Conservation (phyloP, 208 protist species). For the Herpetomonas samuelpessoai region DNA sequence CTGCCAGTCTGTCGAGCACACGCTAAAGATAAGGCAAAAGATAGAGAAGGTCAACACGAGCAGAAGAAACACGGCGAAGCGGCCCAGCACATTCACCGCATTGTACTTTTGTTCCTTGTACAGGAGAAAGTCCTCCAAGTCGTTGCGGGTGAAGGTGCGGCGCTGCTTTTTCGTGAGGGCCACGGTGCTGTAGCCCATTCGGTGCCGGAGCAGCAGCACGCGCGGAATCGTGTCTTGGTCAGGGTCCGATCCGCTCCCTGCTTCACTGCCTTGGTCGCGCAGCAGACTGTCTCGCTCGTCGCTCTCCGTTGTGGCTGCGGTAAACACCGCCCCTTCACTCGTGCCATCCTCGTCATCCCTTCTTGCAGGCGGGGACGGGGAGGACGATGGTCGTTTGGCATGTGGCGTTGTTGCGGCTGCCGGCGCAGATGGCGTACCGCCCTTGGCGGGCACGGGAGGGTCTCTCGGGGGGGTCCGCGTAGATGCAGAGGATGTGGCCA, state of each 20-base stretch:
- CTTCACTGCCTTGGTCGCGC: background rate
- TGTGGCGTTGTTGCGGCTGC: too few relatives aligned
- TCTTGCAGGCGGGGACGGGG: too few relatives aligned
- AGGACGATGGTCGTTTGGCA: too few relatives aligned
- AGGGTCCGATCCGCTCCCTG: background rate
- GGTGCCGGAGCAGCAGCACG: slow-evolving; percentile 40
- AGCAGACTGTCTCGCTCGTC: background rate
- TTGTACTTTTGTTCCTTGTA: slow-evolving; percentile 87
- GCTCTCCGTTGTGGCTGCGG: background rate
- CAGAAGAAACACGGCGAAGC: slow-evolving; percentile 45
- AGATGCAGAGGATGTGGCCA: too few relatives aligned
- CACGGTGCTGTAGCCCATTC: slow-evolving; percentile 54
- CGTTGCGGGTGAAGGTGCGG: slow-evolving; percentile 19
- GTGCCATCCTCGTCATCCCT: too few relatives aligned
- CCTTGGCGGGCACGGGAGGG: too few relatives aligned
- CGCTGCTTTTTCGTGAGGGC: slow-evolving; percentile 26
- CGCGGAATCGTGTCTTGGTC: slow-evolving; percentile 12
- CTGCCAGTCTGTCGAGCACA: slow-evolving; percentile 56
- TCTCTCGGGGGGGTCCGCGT: too few relatives aligned
- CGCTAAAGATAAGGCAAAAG: slow-evolving; percentile 48
- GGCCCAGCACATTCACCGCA: slow-evolving; percentile 55
- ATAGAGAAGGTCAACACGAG: slow-evolving; percentile 38
- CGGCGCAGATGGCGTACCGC: too few relatives aligned
- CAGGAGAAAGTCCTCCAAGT: slow-evolving; percentile 48
- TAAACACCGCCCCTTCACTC: too few relatives aligned